These are phyloP conservation scores for Aspergillus avenaceus DNA, from an alignment of 495 filamentous ascomycete genomes.

Conservation along the genomic window DNA sequence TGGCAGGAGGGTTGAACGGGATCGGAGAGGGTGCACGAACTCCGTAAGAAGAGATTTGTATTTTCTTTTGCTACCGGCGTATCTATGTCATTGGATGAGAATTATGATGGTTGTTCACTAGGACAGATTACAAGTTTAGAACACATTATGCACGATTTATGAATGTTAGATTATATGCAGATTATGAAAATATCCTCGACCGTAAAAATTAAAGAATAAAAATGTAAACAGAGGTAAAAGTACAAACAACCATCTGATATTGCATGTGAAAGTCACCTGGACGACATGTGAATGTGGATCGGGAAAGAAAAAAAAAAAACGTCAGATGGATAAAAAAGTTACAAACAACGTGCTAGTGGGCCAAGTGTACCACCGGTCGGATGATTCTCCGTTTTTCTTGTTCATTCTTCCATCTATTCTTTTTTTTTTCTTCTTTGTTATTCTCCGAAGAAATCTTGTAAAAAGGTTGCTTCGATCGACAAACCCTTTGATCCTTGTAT, in stretches of 20 bases:
- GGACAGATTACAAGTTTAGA: neutral
- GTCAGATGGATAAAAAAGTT: no score
- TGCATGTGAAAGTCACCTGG: neutral
- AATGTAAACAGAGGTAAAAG: neutral
- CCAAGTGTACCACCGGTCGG: no score
- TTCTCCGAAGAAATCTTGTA: no score
- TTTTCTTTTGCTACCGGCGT: no score
- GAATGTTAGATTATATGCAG: neutral
- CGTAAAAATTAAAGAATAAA: neutral
- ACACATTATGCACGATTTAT: no score
- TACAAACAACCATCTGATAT: neutral
- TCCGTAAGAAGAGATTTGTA: constrained; percentile 14
- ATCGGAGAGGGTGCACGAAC: constrained; percentile 43
- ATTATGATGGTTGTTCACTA: neutral
- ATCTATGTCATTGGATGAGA: no score
- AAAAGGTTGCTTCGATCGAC: no score
- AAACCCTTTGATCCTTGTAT: neutral
- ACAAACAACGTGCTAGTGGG: no score
- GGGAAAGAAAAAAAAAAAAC: no score
- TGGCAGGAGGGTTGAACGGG: constrained; percentile 76
- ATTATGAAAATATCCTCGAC: neutral
- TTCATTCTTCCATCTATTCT: no score
- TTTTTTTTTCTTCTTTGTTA: no score
- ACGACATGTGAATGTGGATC: constrained; percentile 8
- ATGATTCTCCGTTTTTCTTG: no score